These are phyloP conservation scores for Ceratocystis cacaofunesta DNA, from an alignment of 2,329 filamentous ascomycete species.

Conservation along the genomic window DNA sequence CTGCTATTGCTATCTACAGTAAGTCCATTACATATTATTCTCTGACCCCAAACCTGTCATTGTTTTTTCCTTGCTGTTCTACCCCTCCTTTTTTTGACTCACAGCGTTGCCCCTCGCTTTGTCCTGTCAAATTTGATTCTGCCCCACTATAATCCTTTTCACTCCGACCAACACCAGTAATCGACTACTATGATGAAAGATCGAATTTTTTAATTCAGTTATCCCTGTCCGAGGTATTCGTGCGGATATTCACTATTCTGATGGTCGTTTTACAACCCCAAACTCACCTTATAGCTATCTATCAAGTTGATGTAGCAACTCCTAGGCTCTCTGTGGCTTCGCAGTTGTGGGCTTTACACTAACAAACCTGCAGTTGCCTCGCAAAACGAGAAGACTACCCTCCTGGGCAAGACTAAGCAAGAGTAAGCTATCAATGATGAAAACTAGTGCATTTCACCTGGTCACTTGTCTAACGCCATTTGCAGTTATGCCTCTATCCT, in stretches of 20 bases:
- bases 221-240: constrained; percentile 18
- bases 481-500: constrained; percentile 80
- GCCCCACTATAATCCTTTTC: constrained; percentile 2
- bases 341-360: background rate
- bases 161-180: constrained; percentile 1
- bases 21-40: constrained; percentile 33
- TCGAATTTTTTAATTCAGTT: constrained; percentile 18
- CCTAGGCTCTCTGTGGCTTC: background rate
- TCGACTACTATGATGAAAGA: constrained; percentile 13
- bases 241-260: constrained; percentile 17
- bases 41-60: constrained; percentile 22
- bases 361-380: constrained; percentile 58
- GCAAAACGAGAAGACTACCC: constrained; percentile 99
- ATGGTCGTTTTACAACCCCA: constrained; percentile 9
- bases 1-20: constrained; percentile 97
- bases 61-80: constrained; percentile 7
- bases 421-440: constrained; percentile 45
- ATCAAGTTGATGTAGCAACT: constrained; percentile 2
- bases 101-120: background rate
- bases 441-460: background rate
- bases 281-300: background rate
- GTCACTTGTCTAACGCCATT: background rate
- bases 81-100: constrained; percentile 4
- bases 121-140: background rate
- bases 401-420: constrained; percentile 99